A percentile compares a stretch with the other conserved stretches of the same genome.
phyloP scores from a whole-genome alignment of 2,329 filamentous ascomycete species.

The Parasarocladium wereldwijsianum region DNA sequence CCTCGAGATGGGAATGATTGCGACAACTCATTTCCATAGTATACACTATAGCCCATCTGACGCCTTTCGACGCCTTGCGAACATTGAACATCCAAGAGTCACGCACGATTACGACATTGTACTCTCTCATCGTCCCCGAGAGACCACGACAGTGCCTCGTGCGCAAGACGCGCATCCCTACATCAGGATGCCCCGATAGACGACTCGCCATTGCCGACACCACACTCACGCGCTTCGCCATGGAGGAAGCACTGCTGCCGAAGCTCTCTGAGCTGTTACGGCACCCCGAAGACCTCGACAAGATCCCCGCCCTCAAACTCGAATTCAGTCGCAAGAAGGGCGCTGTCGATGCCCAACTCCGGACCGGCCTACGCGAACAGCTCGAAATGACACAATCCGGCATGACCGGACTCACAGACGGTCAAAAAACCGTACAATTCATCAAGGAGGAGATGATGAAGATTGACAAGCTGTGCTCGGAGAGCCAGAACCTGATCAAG shows the following conservation, averaged over 20 bases:
- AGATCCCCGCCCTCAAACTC: constrained; percentile 75
- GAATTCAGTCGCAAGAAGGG: constrained; percentile 93
- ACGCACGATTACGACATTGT: no score
- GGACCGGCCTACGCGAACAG: constrained; percentile 78
- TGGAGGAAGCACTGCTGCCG: constrained; percentile 49
- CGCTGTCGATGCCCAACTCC: constrained; percentile 79
- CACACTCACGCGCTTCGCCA: no score
- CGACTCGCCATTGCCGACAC: no score
- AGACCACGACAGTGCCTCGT: no score
- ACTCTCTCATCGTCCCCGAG: no score
- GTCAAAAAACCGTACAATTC: constrained; percentile 77
- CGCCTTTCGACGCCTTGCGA: no score
- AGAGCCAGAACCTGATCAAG: constrained; percentile 92
- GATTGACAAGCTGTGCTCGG: constrained; percentile 93
- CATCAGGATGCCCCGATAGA: no score
- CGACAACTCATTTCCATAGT: no score
- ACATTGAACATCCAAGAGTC: no score
- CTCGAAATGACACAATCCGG: constrained; percentile 87
- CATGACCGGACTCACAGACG: constrained; percentile 77
- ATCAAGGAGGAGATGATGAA: constrained; percentile 99
- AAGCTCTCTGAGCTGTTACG: constrained; percentile 88
- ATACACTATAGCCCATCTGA: no score
- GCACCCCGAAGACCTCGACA: constrained; percentile 94
- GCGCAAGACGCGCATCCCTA: no score
- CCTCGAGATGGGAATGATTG: no score